These are phyloP conservation scores for Lentinula detonsa DNA, from an alignment of 768 basidiomycete genomes.

Conservation along the genomic window DNA sequence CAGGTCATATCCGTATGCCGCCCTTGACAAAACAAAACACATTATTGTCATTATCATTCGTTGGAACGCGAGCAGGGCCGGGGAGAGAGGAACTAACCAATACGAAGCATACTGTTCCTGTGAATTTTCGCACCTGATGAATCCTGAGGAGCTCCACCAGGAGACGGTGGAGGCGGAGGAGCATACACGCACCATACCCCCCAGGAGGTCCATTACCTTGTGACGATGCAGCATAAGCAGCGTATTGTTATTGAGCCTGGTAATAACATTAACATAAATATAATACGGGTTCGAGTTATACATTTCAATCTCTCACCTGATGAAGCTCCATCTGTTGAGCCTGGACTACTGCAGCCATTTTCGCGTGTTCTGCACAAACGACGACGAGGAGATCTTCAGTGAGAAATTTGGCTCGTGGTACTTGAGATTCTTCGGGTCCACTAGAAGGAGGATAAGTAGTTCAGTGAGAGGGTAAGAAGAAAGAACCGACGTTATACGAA, in stretches of 20 bases:
- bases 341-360: slow-evolving; percentile 56
- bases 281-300: too few relatives aligned
- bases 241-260: slow-evolving; percentile 68
- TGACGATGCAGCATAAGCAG: slow-evolving; percentile 59
- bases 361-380: slow-evolving; percentile 82
- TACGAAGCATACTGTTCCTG: slow-evolving; percentile 54
- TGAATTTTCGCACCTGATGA: slow-evolving; percentile 28
- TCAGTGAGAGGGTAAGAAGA: slow-evolving; percentile 10
- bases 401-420: slow-evolving; percentile 78
- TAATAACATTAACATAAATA: too few relatives aligned
- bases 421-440: slow-evolving; percentile 85
- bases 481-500: slow-evolving; percentile 75
- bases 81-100: slow-evolving; percentile 38
- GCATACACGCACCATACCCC: slow-evolving; percentile 32
- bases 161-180: slow-evolving; percentile 37
- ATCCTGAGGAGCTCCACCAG: slow-evolving; percentile 32
- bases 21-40: too few relatives aligned
- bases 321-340: slow-evolving; percentile 87
- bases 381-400: slow-evolving; percentile 88
- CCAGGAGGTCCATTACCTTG: slow-evolving; percentile 30
- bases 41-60: background rate
- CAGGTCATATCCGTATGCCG: slow-evolving; percentile 82
- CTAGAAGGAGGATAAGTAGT: slow-evolving; percentile 13
- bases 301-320: slow-evolving; percentile 25
- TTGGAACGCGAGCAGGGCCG: background rate